These are phyloP conservation scores for Rubroboletus pulcherrimus DNA, from an alignment of 768 basidiomycete species.

Conservation along the genomic window DNA sequence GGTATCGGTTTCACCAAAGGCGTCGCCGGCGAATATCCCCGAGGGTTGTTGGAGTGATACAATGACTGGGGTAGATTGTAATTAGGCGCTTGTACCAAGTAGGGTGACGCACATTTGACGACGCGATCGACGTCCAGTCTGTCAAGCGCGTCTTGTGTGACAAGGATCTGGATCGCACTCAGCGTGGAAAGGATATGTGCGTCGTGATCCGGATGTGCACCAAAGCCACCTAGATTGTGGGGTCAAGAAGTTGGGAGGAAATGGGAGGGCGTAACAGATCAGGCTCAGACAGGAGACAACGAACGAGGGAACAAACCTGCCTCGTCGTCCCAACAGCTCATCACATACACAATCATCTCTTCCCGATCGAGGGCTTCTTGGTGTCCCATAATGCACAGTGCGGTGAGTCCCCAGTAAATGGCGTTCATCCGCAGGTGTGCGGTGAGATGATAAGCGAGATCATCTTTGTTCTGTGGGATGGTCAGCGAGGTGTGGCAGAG, in stretches of 20 bases:
- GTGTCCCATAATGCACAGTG: conserved; percentile 75
- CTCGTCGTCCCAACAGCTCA: conserved; percentile 94
- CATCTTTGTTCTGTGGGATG: conserved; percentile 64
- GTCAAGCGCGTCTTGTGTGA: conserved; percentile 79
- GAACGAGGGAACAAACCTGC: conserved; percentile 47
- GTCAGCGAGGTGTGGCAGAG: background rate
- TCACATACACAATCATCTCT: conserved; percentile 84
- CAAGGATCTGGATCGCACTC: conserved; percentile 88
- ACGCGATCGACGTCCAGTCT: conserved; percentile 67
- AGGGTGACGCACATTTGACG: conserved; percentile 56
- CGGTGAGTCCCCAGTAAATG: conserved; percentile 94
- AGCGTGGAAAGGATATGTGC: conserved; percentile 83
- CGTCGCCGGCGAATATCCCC: conserved; percentile 87
- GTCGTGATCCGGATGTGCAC: conserved; percentile 91
- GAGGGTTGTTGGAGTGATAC: conserved; percentile 79
- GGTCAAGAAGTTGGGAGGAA: background rate
- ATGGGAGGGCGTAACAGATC: background rate
- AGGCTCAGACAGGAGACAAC: background rate
- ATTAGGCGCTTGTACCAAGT: background rate
- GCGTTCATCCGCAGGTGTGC: conserved; percentile 94
- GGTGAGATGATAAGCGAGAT: conserved; percentile 85
- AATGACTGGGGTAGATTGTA: conserved; percentile 53
- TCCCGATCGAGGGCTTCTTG: conserved; percentile 76
- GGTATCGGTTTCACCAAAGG: conserved; percentile 89
- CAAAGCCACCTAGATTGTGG: conserved; percentile 68